phyloP scores from a whole-genome alignment of 805 yeast species.

The Candida silvicultrix region DNA sequence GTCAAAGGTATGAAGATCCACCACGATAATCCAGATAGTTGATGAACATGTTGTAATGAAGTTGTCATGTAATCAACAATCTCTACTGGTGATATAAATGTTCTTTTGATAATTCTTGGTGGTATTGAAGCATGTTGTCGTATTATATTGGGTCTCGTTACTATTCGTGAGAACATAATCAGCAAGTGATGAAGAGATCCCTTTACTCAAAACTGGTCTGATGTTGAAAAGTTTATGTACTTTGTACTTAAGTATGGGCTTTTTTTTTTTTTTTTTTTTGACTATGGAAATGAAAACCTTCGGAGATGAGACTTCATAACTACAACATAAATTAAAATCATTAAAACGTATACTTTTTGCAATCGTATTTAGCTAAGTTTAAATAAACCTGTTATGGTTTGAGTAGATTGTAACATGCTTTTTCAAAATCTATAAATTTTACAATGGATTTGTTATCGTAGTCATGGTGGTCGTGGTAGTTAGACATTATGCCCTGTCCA shows the following conservation, averaged over 20 bases:
- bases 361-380: no score
- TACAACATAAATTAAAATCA: not conserved
- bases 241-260: not conserved
- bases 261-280: no score
- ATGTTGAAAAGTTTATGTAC: no score
- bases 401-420: not conserved
- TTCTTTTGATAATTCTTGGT: not conserved
- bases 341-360: not conserved
- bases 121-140: not conserved
- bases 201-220: no score
- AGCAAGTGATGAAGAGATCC: no score
- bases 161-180: not conserved
- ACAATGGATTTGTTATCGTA: not conserved
- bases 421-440: not conserved
- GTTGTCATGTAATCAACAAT: constrained; percentile 19
- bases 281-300: no score
- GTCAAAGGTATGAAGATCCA: constrained; percentile 69
- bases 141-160: not conserved
- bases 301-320: not conserved
- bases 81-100: constrained; percentile 7
- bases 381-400: not conserved
- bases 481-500: no score
- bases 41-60: constrained; percentile 42
- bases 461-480: no score
- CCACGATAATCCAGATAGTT: constrained; percentile 71